Conservation (phyloP, 1,284 basidiomycete genomes). For the Rhodotorula glutinis region DNA sequence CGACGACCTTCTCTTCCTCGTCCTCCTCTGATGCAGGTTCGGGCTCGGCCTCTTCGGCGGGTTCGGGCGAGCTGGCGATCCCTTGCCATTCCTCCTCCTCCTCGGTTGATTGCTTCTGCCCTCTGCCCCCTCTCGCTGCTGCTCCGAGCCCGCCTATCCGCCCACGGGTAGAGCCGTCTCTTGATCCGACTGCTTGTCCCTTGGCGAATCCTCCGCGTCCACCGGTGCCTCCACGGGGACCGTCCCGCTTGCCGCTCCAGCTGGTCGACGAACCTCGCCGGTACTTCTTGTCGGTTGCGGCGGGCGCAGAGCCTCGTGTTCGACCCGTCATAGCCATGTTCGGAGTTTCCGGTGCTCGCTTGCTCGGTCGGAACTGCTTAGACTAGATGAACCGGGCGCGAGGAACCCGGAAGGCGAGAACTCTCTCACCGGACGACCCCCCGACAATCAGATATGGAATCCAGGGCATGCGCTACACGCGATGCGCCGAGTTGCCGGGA, state of each 20-base stretch:
- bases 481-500: too few species aligned
- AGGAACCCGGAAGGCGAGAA: too few species aligned
- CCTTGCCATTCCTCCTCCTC: slow-evolving; percentile 3
- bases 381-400: too few species aligned
- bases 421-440: too few species aligned
- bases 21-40: neutral
- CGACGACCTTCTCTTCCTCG: neutral
- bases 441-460: too few species aligned
- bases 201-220: neutral
- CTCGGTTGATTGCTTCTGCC: neutral
- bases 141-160: neutral
- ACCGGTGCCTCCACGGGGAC: neutral
- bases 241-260: neutral
- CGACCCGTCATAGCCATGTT: too few species aligned
- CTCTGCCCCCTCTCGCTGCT: neutral
- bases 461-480: too few species aligned
- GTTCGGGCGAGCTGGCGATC: neutral
- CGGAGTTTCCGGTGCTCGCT: too few species aligned
- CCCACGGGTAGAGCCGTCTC: neutral
- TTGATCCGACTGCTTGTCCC: neutral
- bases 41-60: neutral
- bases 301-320: neutral
- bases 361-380: too few species aligned
- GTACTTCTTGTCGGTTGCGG: slow-evolving; percentile 2
- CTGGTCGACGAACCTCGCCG: slow-evolving; percentile 5